These are phyloP conservation scores for Citrullus amarus DNA, from an alignment of 306 rosid genomes.

Conservation along the genomic window DNA sequence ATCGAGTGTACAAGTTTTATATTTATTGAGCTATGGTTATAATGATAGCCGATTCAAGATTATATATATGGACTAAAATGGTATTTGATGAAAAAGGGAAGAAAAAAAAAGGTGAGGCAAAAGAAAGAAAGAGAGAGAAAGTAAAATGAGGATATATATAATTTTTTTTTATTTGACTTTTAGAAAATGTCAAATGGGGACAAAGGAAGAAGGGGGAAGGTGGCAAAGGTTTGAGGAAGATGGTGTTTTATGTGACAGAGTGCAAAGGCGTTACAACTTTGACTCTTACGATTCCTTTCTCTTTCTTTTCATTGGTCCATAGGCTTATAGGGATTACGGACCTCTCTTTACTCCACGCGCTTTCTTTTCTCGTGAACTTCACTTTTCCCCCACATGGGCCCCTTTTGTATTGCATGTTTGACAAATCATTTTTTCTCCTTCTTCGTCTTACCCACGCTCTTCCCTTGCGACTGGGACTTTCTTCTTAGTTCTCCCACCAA, in stretches of 20 bases:
- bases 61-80: no score
- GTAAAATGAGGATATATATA: no score
- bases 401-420: not conserved
- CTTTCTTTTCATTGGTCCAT: not conserved
- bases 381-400: not conserved
- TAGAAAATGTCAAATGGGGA: slow-evolving; percentile 18
- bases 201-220: not conserved
- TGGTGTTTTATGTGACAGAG: not conserved
- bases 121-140: no score
- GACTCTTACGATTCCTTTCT: not conserved
- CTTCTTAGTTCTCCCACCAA: not conserved
- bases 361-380: not conserved
- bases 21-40: no score
- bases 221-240: not conserved
- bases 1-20: no score
- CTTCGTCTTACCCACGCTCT: not conserved
- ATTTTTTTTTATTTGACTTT: not conserved
- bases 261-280: not conserved
- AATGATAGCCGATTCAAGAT: no score
- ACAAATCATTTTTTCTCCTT: not conserved
- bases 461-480: not conserved
- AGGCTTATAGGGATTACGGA: not conserved
- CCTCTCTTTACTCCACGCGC: not conserved
- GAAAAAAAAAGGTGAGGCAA: no score
- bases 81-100: no score